A percentile compares a stretch with the other conserved stretches of the same genome.
These are phyloP conservation scores for Alternaria arborescens DNA, from an alignment of 2,329 filamentous ascomycete genomes.

Conservation along the genomic window DNA sequence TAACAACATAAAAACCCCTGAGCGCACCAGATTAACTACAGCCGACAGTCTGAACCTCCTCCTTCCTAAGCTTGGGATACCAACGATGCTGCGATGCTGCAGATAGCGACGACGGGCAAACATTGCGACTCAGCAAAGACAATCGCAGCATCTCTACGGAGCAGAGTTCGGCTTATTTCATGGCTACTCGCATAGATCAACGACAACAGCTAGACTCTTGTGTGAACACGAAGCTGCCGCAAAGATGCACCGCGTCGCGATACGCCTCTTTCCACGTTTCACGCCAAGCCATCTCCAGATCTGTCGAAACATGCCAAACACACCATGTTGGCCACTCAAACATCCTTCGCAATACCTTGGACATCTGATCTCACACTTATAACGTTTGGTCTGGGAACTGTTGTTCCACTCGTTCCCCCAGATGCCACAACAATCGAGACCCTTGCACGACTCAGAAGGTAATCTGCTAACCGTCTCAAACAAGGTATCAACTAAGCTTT, in stretches of 20 bases:
- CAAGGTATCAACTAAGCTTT: slow-evolving; percentile 1
- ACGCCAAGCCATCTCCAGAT: slow-evolving; percentile 3
- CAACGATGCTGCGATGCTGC: background rate
- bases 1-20: background rate
- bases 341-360: background rate
- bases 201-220: background rate
- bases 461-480: background rate
- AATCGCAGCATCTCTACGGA: background rate
- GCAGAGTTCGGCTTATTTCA: background rate
- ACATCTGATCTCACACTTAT: background rate
- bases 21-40: background rate
- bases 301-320: slow-evolving; percentile 8
- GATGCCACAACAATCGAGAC: background rate
- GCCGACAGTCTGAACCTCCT: background rate
- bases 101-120: background rate
- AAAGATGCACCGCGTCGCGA: slow-evolving; percentile 1
- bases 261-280: slow-evolving; percentile 3
- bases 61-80: background rate
- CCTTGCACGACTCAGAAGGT: background rate
- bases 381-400: background rate
- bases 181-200: background rate
- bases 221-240: background rate
- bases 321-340: slow-evolving; percentile 1
- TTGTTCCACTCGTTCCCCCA: background rate
- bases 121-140: background rate